Conservation (phyloP, 1,284 basidiomycete genomes). For the Leucoagaricus sp. region DNA sequence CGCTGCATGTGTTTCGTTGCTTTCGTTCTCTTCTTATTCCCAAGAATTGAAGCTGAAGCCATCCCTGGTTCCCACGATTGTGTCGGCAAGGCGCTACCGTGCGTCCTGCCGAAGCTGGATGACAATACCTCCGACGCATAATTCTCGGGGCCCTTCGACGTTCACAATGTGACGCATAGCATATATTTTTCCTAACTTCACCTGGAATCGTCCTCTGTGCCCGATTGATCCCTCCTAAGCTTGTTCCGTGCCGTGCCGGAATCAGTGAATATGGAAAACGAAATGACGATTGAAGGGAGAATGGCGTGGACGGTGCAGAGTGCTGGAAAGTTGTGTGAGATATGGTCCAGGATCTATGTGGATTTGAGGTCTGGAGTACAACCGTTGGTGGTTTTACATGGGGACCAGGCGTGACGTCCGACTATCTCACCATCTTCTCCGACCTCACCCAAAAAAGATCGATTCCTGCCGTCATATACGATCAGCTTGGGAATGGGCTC, state of each 20-base stretch:
- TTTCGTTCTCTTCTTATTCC: no score
- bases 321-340: conserved; percentile 20
- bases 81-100: no score
- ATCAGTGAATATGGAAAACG: background rate
- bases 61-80: no score
- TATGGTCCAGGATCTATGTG: conserved; percentile 31
- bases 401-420: conserved; percentile 28
- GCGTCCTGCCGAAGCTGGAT: no score
- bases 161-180: no score
- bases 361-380: conserved; percentile 22
- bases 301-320: conserved; percentile 6
- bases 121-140: no score
- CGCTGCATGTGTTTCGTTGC: no score
- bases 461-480: conserved; percentile 25
- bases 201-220: no score
- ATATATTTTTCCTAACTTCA: no score
- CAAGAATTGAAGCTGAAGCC: no score
- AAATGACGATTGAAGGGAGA: background rate
- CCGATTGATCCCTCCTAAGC: no score
- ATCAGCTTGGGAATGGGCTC: conserved; percentile 26
- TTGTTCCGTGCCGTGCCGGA: background rate
- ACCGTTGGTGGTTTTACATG: conserved; percentile 31
- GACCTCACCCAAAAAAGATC: conserved; percentile 12
- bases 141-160: no score
- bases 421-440: conserved; percentile 12